A percentile compares a stretch with the other conserved stretches of the same genome.
phyloP scores from a whole-genome alignment of 2,329 filamentous ascomycete genomes.

The Sporothrix brunneoviolacea region DNA sequence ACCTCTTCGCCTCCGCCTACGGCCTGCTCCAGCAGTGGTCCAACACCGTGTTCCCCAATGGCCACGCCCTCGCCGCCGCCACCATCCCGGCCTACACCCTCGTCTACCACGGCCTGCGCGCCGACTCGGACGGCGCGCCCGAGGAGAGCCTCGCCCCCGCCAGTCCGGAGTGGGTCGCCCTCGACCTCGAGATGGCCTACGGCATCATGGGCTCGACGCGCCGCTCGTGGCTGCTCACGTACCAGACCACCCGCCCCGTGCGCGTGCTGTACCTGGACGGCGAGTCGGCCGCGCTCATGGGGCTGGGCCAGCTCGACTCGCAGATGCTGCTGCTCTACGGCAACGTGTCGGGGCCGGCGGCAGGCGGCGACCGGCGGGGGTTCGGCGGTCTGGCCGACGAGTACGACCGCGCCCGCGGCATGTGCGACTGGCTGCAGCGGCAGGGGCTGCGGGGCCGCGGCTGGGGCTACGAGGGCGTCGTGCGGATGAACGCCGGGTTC shows the following conservation, averaged over 20 bases:
- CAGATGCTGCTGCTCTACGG: conserved; percentile 46
- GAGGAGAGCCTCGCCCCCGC: conserved; percentile 31
- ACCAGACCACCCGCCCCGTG: conserved; percentile 37
- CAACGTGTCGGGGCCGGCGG: conserved; percentile 34
- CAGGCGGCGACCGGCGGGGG: conserved; percentile 13
- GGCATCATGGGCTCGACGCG: conserved; percentile 41
- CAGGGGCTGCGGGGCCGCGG: conserved; percentile 35
- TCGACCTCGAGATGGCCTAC: conserved; percentile 48
- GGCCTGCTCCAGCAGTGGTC: conserved; percentile 43
- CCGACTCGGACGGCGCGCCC: conserved; percentile 8
- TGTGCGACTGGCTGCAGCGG: conserved; percentile 39
- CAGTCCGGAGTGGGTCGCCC: conserved; percentile 46
- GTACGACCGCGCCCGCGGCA: conserved; percentile 39
- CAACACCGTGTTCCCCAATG: conserved; percentile 45
- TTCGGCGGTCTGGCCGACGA: conserved; percentile 36
- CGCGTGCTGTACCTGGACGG: conserved; percentile 45
- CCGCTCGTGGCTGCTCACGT: conserved; percentile 40
- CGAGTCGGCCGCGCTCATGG: conserved; percentile 41
- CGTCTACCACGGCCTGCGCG: conserved; percentile 41
- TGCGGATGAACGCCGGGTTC: conserved; percentile 46
- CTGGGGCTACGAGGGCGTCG: conserved; percentile 43
- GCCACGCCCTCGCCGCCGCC: conserved; percentile 40
- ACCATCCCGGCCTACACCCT: conserved; percentile 40
- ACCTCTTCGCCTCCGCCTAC: conserved; percentile 41
- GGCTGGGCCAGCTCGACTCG: conserved; percentile 37